These are phyloP conservation scores for Musa beccarii DNA, from an alignment of 176 grass and related monocot species.

Conservation along the genomic window DNA sequence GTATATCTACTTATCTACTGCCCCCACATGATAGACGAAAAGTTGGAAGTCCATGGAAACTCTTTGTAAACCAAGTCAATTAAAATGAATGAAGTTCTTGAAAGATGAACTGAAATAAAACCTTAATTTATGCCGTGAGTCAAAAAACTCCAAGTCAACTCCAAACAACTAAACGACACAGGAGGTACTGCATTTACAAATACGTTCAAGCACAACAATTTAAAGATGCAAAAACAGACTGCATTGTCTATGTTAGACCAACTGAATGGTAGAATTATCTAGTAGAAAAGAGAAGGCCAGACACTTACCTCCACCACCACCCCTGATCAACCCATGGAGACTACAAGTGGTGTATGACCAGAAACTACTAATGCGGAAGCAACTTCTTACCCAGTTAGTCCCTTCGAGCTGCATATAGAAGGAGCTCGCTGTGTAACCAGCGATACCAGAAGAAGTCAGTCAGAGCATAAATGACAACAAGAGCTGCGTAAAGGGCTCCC, in stretches of 20 bases:
- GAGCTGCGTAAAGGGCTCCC: slow-evolving; percentile 13
- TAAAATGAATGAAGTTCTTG: background rate
- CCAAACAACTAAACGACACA: background rate
- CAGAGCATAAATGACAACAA: slow-evolving; percentile 14
- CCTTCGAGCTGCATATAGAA: slow-evolving; percentile 16
- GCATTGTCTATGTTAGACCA: too few species aligned
- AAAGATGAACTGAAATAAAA: background rate
- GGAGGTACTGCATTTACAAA: too few species aligned
- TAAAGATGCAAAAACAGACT: too few species aligned
- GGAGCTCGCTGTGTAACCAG: slow-evolving; percentile 7
- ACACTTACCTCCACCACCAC: slow-evolving; percentile 13
- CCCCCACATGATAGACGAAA: too few species aligned
- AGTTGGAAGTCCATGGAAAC: too few species aligned
- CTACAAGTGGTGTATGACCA: too few species aligned
- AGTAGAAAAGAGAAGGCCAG: background rate
- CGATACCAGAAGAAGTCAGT: slow-evolving; percentile 8
- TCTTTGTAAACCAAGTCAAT: too few species aligned
- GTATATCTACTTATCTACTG: too few species aligned
- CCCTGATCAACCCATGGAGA: background rate
- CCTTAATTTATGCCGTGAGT: background rate
- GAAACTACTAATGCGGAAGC: background rate
- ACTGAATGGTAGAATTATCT: background rate
- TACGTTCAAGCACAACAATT: background rate
- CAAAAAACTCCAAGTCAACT: background rate
- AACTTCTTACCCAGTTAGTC: slow-evolving; percentile 5